Conservation (phyloP, 2,329 filamentous ascomycete species). For the Phialocephala subalpina region DNA sequence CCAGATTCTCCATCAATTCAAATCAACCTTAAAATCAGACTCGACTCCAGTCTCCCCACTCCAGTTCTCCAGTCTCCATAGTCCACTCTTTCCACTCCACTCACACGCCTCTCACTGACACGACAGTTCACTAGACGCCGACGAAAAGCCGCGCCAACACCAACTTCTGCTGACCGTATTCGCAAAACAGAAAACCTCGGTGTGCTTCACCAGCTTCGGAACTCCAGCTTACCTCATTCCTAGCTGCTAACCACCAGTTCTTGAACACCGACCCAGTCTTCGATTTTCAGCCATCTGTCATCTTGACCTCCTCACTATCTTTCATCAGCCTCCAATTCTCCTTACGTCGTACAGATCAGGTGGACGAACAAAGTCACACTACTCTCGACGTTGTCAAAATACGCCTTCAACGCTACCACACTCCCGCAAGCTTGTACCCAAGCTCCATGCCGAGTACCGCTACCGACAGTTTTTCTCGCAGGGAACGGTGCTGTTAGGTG, state of each 20-base stretch:
- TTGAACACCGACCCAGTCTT: too few species aligned
- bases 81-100: background rate
- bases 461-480: background rate
- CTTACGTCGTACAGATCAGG: too few species aligned
- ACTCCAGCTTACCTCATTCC: too few species aligned
- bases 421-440: background rate
- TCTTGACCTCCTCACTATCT: too few species aligned
- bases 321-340: too few species aligned
- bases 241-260: too few species aligned
- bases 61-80: background rate
- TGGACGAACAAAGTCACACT: too few species aligned
- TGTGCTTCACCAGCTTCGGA: too few species aligned
- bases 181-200: background rate
- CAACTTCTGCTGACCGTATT: background rate
- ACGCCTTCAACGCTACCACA: background rate
- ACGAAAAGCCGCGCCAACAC: constrained; percentile 5
- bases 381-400: background rate
- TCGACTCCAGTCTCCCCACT: background rate
- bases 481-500: too few species aligned
- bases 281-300: too few species aligned
- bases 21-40: background rate
- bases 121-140: background rate
- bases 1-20: background rate
- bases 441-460: background rate
- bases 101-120: background rate